Percentiles rank a stretch among this genome's conserved stretches.
These are phyloP conservation scores for Flaveria sonorensis DNA, from an alignment of 129 eudicot species.

Conservation along the genomic window DNA sequence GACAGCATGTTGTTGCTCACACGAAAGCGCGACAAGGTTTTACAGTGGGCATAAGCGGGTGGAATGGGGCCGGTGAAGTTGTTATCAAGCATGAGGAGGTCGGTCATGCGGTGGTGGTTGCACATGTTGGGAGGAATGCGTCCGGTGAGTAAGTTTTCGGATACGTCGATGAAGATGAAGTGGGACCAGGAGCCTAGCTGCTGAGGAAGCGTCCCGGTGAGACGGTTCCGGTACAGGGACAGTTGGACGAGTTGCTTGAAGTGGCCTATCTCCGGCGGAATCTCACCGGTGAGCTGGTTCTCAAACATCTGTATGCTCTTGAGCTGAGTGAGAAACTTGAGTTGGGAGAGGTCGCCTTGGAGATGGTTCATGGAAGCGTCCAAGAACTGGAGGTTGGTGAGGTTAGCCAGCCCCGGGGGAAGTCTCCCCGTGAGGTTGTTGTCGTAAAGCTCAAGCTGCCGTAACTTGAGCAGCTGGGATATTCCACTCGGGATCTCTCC, in stretches of 20 bases:
- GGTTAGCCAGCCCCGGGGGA: slow-evolving; percentile 60
- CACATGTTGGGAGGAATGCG: slow-evolving; percentile 68
- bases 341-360: slow-evolving; percentile 52
- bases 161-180: slow-evolving; percentile 68
- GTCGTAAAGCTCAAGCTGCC: slow-evolving; percentile 67
- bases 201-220: slow-evolving; percentile 66
- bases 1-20: slow-evolving; percentile 50
- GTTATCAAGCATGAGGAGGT: slow-evolving; percentile 54
- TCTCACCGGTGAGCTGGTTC: slow-evolving; percentile 57
- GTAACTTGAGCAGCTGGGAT: slow-evolving; percentile 50
- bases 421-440: slow-evolving; percentile 61
- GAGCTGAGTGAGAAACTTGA: slow-evolving; percentile 45
- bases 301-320: slow-evolving; percentile 56
- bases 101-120: slow-evolving; percentile 39
- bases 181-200: slow-evolving; percentile 65
- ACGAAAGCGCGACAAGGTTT: slow-evolving; percentile 46
- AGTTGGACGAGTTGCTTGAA: slow-evolving; percentile 55
- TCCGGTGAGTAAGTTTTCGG: slow-evolving; percentile 74
- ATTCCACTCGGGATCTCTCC: slow-evolving; percentile 74
- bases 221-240: slow-evolving; percentile 59
- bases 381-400: slow-evolving; percentile 54
- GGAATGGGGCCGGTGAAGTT: slow-evolving; percentile 55
- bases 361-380: slow-evolving; percentile 65
- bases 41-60: slow-evolving; percentile 40
- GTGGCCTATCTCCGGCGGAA: slow-evolving; percentile 71